A percentile compares a stretch with the other conserved stretches of the same genome.
These are phyloP conservation scores for Fistulinella prunicolor DNA, from an alignment of 768 basidiomycete genomes.

Conservation along the genomic window DNA sequence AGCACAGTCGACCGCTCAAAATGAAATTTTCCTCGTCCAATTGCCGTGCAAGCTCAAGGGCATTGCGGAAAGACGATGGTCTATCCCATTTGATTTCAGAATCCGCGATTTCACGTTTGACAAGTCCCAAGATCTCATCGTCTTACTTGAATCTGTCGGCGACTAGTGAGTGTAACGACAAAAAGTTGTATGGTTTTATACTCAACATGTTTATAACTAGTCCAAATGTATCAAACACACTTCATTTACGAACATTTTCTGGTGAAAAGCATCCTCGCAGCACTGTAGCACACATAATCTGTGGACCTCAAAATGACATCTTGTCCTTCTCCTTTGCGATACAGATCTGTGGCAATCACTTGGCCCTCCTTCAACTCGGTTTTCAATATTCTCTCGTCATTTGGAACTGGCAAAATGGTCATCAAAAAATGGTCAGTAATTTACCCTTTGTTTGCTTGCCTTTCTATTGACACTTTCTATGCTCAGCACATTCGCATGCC, in stretches of 20 bases:
- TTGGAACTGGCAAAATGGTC: constrained; percentile 36
- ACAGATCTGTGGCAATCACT: constrained; percentile 30
- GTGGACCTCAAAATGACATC: constrained; percentile 1
- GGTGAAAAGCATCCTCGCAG: constrained; percentile 29
- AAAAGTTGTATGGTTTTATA: not conserved
- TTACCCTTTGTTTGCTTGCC: not conserved
- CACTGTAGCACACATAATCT: constrained; percentile 12
- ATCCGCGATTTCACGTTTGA: constrained; percentile 38
- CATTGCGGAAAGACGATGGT: constrained; percentile 29
- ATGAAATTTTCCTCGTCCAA: constrained; percentile 23
- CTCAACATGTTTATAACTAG: constrained; percentile 12
- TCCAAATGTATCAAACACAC: constrained; percentile 14
- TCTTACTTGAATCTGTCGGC: constrained; percentile 26
- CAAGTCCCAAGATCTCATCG: constrained; percentile 35
- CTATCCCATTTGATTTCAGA: constrained; percentile 22
- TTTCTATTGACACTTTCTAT: constrained; percentile 2
- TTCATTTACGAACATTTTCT: constrained; percentile 32
- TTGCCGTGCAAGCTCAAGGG: constrained; percentile 32
- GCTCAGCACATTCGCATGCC: constrained; percentile 19
- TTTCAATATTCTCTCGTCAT: constrained; percentile 22
- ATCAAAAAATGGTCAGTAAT: constrained; percentile 27
- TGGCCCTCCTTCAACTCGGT: constrained; percentile 30
- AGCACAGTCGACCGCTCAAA: constrained; percentile 22
- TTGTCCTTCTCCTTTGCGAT: constrained; percentile 22
- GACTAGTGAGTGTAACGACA: constrained; percentile 14